These are phyloP conservation scores for Schizopora paradoxa DNA, from an alignment of 1,284 basidiomycete species.

Conservation along the genomic window DNA sequence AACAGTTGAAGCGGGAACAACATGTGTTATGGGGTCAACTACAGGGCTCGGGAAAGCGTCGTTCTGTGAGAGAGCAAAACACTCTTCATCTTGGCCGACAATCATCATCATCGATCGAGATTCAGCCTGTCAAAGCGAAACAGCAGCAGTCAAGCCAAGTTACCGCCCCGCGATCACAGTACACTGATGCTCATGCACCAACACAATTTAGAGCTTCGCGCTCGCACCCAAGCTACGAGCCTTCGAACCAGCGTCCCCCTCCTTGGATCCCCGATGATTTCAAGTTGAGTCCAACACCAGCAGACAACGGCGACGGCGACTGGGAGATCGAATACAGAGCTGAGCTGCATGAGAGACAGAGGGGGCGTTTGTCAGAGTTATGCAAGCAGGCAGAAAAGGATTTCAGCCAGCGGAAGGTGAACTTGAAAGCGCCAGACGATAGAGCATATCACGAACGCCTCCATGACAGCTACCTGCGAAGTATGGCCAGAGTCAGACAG, in stretches of 20 bases:
- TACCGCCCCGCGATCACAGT: constrained; percentile 2
- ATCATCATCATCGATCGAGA: neutral
- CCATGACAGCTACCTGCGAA: neutral
- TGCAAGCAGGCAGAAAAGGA: neutral
- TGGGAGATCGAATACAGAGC: constrained; percentile 2
- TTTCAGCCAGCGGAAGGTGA: constrained; percentile 5
- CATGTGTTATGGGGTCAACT: constrained; percentile 5
- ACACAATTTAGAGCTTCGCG: too few species aligned
- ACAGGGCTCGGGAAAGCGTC: neutral
- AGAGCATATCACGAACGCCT: neutral
- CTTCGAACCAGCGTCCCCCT: too few species aligned
- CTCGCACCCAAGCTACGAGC: too few species aligned
- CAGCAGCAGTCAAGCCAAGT: constrained; percentile 1
- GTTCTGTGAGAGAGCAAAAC: too few species aligned
- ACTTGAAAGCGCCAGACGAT: neutral
- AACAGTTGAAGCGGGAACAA: constrained; percentile 9
- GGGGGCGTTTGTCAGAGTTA: neutral
- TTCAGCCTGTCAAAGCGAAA: neutral
- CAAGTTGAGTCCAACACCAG: neutral
- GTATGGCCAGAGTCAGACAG: neutral
- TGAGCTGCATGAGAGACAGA: constrained; percentile 1
- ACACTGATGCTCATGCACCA: too few species aligned
- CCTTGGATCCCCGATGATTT: too few species aligned
- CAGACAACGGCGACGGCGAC: constrained; percentile 6
- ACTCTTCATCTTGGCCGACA: too few species aligned